Base-by-base conservation (phyloP, 1,284 basidiomycete species). In the Cutaneotrichosporon sp. region DNA sequence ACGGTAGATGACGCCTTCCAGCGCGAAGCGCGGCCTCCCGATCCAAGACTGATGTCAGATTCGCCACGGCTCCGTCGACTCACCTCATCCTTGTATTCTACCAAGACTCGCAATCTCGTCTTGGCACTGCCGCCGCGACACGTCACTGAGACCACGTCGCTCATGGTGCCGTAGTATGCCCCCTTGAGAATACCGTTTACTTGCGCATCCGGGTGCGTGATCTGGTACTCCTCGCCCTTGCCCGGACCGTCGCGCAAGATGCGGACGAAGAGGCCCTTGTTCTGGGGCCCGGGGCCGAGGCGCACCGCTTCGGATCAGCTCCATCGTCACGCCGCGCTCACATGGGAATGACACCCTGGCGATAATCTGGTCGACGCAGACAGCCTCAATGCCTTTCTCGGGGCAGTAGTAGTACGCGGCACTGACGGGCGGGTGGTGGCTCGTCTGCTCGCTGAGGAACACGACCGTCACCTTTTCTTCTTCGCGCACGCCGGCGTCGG, bases 41-140 rank as follows among this genome's bases (percentile, higher is more conserved):
- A 99, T 84, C 96, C 96, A 99, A 11, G 91, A 91, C 90, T 91
- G 11, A 74, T 31, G 57, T 58, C 57, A 53, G 42, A 42, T 14
- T 6, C 22, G 34, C 51, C 31, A 22, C 13, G 26, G 26, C 26
- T 26, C 26, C 51, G 30, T 4, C 50, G 5, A 76, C 87, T 57
- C 66, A 91, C 90, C 87, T 99, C 94, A 74, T 99, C 96, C 81
- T 94, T 94, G 83, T 97, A 98, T 73, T 96, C 92, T 63, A 97
- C 86, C 65, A 99, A 85, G 8, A 91, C 85, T 61, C 94, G 85
- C 72, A 92, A 86, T 71, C 85, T 85, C 63, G 75, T 77, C 46
- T 84, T 81, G 21, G 84, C 85, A 65, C 84, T 84, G 7, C 87
- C 87, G 7, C 89, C 89, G 14, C 84, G 84, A 75, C 91, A 93